Conservation (phyloP, 257 asterid genomes). For the Echium plantagineum region DNA sequence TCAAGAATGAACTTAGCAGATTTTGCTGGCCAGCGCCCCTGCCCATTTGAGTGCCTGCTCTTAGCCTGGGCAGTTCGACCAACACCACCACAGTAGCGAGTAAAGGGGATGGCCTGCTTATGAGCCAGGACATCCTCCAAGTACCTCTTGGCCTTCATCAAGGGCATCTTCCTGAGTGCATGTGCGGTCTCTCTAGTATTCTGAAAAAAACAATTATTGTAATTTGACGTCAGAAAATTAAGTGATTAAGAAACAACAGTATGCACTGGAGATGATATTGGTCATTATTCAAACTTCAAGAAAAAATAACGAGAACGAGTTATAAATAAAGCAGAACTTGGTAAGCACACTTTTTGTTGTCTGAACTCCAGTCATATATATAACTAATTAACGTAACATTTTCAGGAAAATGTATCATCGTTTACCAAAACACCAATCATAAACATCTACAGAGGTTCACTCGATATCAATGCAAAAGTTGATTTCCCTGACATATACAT, state of each 20-base stretch:
- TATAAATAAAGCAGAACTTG: too few species aligned
- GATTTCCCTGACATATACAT: constrained; percentile 2
- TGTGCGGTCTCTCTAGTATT: constrained; percentile 62
- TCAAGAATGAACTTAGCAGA: too few species aligned
- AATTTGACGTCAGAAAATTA: background rate
- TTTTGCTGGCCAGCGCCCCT: too few species aligned
- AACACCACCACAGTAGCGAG: too few species aligned
- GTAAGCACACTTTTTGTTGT: background rate
- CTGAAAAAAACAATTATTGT: background rate
- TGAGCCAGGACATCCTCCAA: too few species aligned
- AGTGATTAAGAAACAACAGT: too few species aligned
- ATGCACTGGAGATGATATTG: background rate
- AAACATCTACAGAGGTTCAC: background rate
- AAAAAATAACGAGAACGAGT: background rate
- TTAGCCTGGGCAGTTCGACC: too few species aligned
- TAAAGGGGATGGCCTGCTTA: too few species aligned
- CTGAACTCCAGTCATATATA: too few species aligned
- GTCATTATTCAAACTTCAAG: too few species aligned
- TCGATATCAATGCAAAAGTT: background rate
- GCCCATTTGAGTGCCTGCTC: too few species aligned
- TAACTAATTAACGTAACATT: too few species aligned
- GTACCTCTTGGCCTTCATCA: background rate
- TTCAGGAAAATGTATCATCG: background rate
- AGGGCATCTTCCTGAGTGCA: constrained; percentile 48
- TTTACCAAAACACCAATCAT: constrained; percentile 1